Evolutionary conservation across 1,139 yeast species (phyloP), one percentile per base, ranked within the genome.

Genomic region (Saccharomyces pastorianus): DNA sequence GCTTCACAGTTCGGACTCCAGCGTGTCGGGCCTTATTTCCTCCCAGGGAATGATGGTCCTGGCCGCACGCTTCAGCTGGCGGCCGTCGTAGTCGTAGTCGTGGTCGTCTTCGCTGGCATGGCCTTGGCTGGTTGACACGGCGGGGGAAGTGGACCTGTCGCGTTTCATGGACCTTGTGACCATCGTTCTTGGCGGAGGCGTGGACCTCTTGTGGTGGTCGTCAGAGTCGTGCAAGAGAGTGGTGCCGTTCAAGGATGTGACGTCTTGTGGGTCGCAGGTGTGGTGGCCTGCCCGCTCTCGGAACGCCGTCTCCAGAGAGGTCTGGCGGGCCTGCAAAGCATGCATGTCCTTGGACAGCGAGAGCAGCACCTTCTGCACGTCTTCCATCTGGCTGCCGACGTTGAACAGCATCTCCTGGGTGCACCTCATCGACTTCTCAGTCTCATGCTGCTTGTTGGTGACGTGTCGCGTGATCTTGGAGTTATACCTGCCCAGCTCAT

Each of bases 41-140:
- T 64, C 66, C 68, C 68, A 64, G 7, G 68, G 66, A 20, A 64
- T 64, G 26, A 64, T 59, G 20, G 65, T 61, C 55, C 65, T 56
- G 38, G 54, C 53, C 26, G 41, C 27, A 53, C 53, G 44, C 44
- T 38, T 38, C 26, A 54, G 34, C 14, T 49, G 47, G 42, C 51
- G 56, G 34, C 53, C 47, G 23, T 20, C 23, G 23, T 4, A 4
- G 23, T 20, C 23, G 23, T 20, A 26, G 23, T 31, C 42, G 2
- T 50, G 34, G 9, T 17, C 25, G 14, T 46, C 31, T 14, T 26
- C 29, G 17, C 17, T 14, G 8, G 6, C 8, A n/a, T 27, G 28
- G 14, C 11, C n/a, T 46, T 46, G 48, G 31, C 32, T 46, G 13
- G 48, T 46, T 4, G 32, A 46, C 6, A 28, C 2, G 23, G 23